These are phyloP conservation scores for Termitomyces sp. DNA, from an alignment of 768 basidiomycete species.

Conservation along the genomic window DNA sequence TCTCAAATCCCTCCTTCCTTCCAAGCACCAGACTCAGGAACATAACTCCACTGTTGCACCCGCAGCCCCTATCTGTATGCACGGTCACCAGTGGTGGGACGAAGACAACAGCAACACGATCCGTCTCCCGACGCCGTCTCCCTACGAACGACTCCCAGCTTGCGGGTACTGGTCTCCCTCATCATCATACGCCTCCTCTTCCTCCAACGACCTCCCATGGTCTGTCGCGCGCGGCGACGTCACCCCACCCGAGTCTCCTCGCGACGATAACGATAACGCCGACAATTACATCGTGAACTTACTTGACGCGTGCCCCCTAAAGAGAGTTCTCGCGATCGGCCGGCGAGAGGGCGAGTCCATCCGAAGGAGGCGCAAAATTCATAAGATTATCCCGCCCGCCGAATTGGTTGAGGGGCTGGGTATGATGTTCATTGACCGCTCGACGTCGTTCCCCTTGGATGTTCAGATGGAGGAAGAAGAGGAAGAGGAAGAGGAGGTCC, in stretches of 20 bases:
- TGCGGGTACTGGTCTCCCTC: not conserved
- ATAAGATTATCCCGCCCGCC: not conserved
- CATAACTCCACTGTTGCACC: not conserved
- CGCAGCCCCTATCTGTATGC: not conserved
- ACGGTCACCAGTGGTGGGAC: not conserved
- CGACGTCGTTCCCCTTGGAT: not conserved
- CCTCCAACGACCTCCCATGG: not conserved
- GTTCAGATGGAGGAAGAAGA: not conserved
- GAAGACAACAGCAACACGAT: not conserved
- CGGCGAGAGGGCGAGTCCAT: not conserved
- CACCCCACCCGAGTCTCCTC: not conserved
- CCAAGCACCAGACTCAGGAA: not conserved
- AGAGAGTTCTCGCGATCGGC: not conserved
- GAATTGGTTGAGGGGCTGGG: not conserved
- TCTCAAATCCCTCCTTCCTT: not conserved
- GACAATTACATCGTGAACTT: not conserved
- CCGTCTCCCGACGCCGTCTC: not conserved
- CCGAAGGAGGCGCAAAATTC: not conserved
- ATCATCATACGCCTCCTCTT: not conserved
- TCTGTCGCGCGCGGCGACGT: not conserved
- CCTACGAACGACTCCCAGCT: not conserved
- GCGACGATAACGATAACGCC: not conserved
- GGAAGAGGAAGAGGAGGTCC: too few relatives aligned
- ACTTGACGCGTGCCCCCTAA: not conserved
- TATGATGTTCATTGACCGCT: not conserved